Evolutionary conservation across 257 asterid species (phyloP).

Genomic region (Parsonsia alboflavescens): DNA sequence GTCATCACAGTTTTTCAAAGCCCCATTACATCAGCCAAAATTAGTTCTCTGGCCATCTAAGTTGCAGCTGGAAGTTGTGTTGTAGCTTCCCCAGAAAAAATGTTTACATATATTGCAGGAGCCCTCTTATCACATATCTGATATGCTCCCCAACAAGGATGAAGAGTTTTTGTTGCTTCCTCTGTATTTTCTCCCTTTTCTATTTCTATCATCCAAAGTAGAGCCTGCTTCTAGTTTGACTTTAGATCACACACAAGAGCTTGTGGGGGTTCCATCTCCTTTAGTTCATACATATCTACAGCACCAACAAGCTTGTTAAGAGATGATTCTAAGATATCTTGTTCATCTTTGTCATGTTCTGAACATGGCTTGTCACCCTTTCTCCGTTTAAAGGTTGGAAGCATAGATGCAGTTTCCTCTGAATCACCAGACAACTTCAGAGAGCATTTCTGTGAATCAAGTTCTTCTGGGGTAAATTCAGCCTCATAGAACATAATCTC

Average conservation of each 20-base stretch:
- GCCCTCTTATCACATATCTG: slow-evolving; percentile 80
- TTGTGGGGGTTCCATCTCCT: slow-evolving; percentile 79
- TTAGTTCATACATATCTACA: slow-evolving; percentile 58
- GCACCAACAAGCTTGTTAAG: slow-evolving; percentile 85
- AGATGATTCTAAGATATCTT: slow-evolving; percentile 55
- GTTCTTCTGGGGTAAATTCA: slow-evolving; percentile 81
- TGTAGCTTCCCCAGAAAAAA: slow-evolving; percentile 81
- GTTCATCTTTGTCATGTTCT: slow-evolving; percentile 46
- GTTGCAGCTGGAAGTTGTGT: slow-evolving; percentile 62
- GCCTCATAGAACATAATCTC: slow-evolving; percentile 87
- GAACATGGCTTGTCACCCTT: slow-evolving; percentile 35
- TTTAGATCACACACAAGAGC: slow-evolving; percentile 60
- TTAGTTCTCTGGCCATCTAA: slow-evolving; percentile 59
- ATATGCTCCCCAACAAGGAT: slow-evolving; percentile 92
- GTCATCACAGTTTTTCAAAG: slow-evolving; percentile 96
- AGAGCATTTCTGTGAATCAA: slow-evolving; percentile 59
- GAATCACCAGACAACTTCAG: slow-evolving; percentile 46
- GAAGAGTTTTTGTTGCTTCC: slow-evolving; percentile 61
- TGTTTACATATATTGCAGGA: slow-evolving; percentile 64
- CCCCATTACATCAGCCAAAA: slow-evolving; percentile 92
- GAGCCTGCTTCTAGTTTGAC: slow-evolving; percentile 87
- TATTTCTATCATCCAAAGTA: slow-evolving; percentile 75
- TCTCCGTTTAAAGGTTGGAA: slow-evolving; percentile 50
- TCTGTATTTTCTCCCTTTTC: slow-evolving; percentile 52
- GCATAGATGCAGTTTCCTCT: slow-evolving; percentile 19